Base-by-base conservation (phyloP, 805 yeast genomes). In the Pichia exigua region DNA sequence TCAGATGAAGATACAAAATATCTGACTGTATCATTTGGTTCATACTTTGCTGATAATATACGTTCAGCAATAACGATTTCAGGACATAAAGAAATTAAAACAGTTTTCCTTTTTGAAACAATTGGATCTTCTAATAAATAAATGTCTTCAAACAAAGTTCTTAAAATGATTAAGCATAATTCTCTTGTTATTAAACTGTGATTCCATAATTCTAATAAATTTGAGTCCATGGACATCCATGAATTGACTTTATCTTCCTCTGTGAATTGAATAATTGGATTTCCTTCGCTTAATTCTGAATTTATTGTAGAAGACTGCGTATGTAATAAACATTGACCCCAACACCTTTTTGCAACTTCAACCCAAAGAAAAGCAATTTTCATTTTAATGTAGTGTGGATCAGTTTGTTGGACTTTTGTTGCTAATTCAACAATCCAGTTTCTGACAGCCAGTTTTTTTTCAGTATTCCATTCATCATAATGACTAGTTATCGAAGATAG, bases 321-420 rank as follows among this genome's bases (percentile, higher is more conserved):
- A 32, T 59, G 58, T 11, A 63, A 74, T n/a, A 86, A 67, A 54
- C 78, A 81, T 40, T 79, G 73, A 18, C 97, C 97, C 99, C 99
- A 94, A 30, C 82, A 76, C 52, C 96, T 76, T 63, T 94, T 94
- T 12, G 96, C 95, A 9, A 94, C 73, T 42, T 87, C 84, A 0
- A 87, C 96, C 97, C 98, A 91, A 26, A 94, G 69, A 57, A 80
- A 85, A 15, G 97, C 95, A 42, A 91, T 63, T 67, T 94, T 94
- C 64, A 91, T 98, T 62, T 84, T 87, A 51, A 94, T 74, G 61
- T 84, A 95, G 65, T 89, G 92, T 8, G 98, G 96, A 65, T 92
- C 97, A 24, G 69, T 66, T n/a, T 70, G 69, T 7, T 73, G 62
- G 0, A 85, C 78, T 46, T 79, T 77, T 35, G 73, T 73, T 27